Evolutionary conservation across 148 eudicot genomes (phyloP), one percentile per base, ranked within the genome.

Genomic region (Beta vulgaris): DNA sequence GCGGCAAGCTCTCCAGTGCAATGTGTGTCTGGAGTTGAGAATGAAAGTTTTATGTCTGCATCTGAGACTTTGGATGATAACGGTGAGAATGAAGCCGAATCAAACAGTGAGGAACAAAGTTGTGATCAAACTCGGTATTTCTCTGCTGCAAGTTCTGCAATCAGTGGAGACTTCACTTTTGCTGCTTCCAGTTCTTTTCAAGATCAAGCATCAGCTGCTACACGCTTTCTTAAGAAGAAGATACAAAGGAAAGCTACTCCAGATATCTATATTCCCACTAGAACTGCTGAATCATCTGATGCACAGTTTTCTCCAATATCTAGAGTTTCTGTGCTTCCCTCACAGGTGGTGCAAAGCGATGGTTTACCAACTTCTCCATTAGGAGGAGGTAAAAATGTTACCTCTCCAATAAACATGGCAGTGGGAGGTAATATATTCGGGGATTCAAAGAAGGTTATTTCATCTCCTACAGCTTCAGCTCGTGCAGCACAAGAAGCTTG

Each of bases 401-500:
- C 64, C 75, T 83, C 85, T 75, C 60, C 76, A 48, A 60, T 63
- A 28, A 58, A 46, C 75, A 71, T 64, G 61, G 28, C 64, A 34
- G 72, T 54, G 54, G 82, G 48, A 65, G 77, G 42, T 31, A 73
- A 66, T 53, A 77, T 61, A 67, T 40, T 77, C 28, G 71, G 74
- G 59, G 75, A 77, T 51, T 23, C 58, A 46, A 81, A 69, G 59
- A 73, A 44, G 68, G 83, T 77, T 59, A 70, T 63, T 68, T 35
- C 64, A 72, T 84, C 84, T 70, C 76, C 73, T 40, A 65, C 89
- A 37, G 81, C 83, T 79, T 85, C 90, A n/a, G 82, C 90, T 76
- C 83, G 85, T 64, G 85, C 89, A 69, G 92, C 91, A 69, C 91
- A 86, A 77, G 98, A 89, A 85, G 90, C 94, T 64, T 96, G 99